Evolutionary conservation across 305 asterid species (phyloP).

Genomic region (Solanum hybrid): DNA sequence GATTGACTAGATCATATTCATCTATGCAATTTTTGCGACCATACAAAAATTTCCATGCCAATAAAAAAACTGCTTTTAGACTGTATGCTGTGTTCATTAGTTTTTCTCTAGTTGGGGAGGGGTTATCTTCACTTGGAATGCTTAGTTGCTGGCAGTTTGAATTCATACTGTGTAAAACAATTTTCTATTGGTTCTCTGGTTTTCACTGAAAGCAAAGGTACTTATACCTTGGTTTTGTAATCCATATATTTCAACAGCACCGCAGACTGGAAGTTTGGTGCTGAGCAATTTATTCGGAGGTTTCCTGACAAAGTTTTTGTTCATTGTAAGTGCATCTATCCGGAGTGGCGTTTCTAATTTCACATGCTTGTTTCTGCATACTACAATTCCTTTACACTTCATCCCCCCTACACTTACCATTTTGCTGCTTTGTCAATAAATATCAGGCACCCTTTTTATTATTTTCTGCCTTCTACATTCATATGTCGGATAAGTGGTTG

Average conservation of each 20-base stretch:
- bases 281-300: slow-evolving; percentile 39
- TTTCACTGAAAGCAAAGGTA: background rate
- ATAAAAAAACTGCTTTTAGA: background rate
- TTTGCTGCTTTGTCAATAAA: background rate
- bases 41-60: background rate
- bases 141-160: background rate
- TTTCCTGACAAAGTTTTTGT: slow-evolving; percentile 51
- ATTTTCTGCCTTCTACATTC: background rate
- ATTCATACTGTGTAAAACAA: background rate
- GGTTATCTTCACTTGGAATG: background rate
- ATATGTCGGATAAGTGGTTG: background rate
- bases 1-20: background rate
- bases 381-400: background rate
- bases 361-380: background rate
- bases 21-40: background rate
- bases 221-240: background rate
- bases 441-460: background rate
- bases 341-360: background rate
- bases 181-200: background rate
- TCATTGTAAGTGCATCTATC: slow-evolving; percentile 42
- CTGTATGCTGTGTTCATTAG: background rate
- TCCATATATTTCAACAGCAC: slow-evolving; percentile 29
- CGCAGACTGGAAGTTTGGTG: slow-evolving; percentile 54
- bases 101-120: background rate
- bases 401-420: background rate